Percentiles rank a stretch among this genome's conserved stretches.
phyloP scores from a whole-genome alignment of 331 rosid genomes.

The Malus hybrid region DNA sequence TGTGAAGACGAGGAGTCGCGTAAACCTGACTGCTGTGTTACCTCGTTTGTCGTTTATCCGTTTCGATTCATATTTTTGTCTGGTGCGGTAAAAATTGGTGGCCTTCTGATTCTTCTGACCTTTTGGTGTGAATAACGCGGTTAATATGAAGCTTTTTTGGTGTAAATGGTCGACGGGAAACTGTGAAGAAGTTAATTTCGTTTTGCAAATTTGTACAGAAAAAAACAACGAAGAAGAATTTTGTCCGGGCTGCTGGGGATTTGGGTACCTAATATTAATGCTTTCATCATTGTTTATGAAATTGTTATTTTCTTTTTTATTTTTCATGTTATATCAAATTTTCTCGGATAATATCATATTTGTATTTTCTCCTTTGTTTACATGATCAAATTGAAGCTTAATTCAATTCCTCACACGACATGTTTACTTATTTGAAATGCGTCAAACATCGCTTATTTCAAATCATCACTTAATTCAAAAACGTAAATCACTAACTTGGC shows the following conservation, averaged over 20 bases:
- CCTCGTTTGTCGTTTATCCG: not conserved
- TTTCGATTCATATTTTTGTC: not conserved
- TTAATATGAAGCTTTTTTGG: slow-evolving; percentile 4
- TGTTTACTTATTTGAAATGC: no score
- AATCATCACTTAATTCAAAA: no score
- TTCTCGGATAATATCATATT: not conserved
- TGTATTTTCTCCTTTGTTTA: not conserved
- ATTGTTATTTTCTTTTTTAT: slow-evolving; percentile 1
- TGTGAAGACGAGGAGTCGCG: not conserved
- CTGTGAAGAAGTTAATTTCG: not conserved
- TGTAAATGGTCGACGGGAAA: slow-evolving; percentile 15
- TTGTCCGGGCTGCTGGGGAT: slow-evolving; percentile 18
- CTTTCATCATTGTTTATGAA: slow-evolving; percentile 1
- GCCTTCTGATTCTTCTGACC: slow-evolving; percentile 22
- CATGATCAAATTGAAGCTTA: no score
- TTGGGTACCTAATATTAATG: not conserved
- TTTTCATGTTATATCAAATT: not conserved
- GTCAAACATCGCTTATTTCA: no score
- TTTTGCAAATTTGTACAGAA: not conserved
- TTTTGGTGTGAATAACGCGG: slow-evolving; percentile 2
- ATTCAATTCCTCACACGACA: no score
- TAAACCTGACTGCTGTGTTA: not conserved
- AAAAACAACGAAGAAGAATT: slow-evolving; percentile 8
- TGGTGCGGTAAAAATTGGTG: slow-evolving; percentile 9
- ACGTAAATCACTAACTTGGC: no score